Base-by-base conservation (phyloP, 1,284 basidiomycete species). In the Pseudozyma hubeiensis region DNA sequence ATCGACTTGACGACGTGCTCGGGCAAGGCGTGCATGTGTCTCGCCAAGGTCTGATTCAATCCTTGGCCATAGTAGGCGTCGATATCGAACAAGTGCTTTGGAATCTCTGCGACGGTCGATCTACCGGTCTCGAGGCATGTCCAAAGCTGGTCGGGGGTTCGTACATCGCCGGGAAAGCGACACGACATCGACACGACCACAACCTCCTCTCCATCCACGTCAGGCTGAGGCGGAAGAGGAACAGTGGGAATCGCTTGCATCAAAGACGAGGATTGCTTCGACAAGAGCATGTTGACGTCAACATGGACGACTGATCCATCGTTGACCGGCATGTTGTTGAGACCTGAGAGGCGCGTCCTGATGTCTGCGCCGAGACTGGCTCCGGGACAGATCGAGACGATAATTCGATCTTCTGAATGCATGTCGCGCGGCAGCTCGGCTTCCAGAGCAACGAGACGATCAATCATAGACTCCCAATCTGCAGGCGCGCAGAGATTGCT, bases 141-240 rank as follows among this genome's bases (percentile, higher is more conserved):
- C 72, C 72, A 75, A 9, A 69, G 59, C 39, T 70, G 63, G 31
- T 75, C 66, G 1, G 72, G 67, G 39, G n/a, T 70, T 29, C 64
- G 57, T 0, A 75, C 72, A n/a, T 69, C 67, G 31, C 72, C 67
- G n/a, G 72, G 67, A 17, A 75, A 75, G 4, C 72, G 72, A 43
- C 72, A 75, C 11, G 72, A 67, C 72, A 75, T 75, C 9, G 72
- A 75, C 13, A 75, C 64, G 8, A 75, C 60, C 19, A 67, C 72
- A 11, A 75, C 54, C 7, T 75, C 72, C 13, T 75, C 72, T 8
- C 64, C 63, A n/a, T 61, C n/a, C 9, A 67, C 57, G 19, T 62
- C 45, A 13, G 64, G 49, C 9, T 56, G 48, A 10, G 19, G 6
- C 31, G 51, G 13, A 17, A 31, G 14, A 3, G 50, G 34, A 19